These are phyloP conservation scores for Lactifluus hygrophoroides DNA, from an alignment of 768 basidiomycete species.

Conservation along the genomic window DNA sequence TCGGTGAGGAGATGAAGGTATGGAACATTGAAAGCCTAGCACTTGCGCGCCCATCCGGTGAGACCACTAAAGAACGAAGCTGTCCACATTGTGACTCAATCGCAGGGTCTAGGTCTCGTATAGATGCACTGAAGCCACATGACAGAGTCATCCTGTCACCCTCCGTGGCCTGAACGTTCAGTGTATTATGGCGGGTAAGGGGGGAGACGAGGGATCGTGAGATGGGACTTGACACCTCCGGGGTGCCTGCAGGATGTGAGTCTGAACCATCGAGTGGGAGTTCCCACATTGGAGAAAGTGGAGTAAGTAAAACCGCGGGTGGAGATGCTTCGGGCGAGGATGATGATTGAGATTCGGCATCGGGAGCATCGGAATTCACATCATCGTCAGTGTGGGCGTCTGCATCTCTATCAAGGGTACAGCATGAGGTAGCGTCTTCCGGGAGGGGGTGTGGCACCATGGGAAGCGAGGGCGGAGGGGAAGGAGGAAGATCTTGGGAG, in stretches of 20 bases:
- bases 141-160: constrained; percentile 6
- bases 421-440: neutral
- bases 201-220: constrained; percentile 14
- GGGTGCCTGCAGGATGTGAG: constrained; percentile 2
- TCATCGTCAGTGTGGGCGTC: constrained; percentile 1
- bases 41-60: neutral
- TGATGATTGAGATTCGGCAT: constrained; percentile 2
- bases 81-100: constrained; percentile 6
- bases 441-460: constrained; percentile 17
- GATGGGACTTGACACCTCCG: constrained; percentile 9
- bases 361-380: neutral
- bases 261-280: constrained; percentile 4
- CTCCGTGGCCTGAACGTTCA: constrained; percentile 1
- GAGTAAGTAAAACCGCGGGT: constrained; percentile 8
- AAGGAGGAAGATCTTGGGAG: constrained; percentile 11
- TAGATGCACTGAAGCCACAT: neutral
- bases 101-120: neutral
- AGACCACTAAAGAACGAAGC: constrained; percentile 1
- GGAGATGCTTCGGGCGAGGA: constrained; percentile 7
- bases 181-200: neutral
- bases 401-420: neutral
- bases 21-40: constrained; percentile 9
- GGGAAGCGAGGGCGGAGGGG: constrained; percentile 19
- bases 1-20: neutral
- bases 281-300: constrained; percentile 13